phyloP scores from a whole-genome alignment of 2,329 filamentous ascomycete species.

The Zymoseptoria brevis region DNA sequence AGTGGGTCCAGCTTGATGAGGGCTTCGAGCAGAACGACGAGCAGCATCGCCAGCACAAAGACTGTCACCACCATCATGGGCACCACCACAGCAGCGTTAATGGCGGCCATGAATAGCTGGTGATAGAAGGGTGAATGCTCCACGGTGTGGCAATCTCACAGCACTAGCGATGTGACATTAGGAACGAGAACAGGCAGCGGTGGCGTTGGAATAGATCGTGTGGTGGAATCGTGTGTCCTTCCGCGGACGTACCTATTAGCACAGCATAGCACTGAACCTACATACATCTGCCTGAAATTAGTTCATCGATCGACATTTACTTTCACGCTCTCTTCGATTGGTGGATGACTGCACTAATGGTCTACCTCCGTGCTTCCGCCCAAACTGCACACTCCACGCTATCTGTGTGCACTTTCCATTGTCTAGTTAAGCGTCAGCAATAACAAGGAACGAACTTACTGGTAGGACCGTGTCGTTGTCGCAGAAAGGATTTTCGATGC shows the following conservation, averaged over 20 bases:
- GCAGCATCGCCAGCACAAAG: not conserved
- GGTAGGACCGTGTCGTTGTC: too few relatives aligned
- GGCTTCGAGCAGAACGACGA: not conserved
- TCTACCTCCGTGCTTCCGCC: too few relatives aligned
- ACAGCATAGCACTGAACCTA: not conserved
- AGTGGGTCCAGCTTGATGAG: not conserved
- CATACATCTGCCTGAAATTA: not conserved
- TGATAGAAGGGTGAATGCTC: not conserved
- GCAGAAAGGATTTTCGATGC: too few relatives aligned
- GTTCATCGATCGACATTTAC: not conserved
- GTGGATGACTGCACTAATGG: too few relatives aligned
- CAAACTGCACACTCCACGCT: too few relatives aligned
- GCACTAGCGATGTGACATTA: not conserved
- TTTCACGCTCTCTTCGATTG: not conserved
- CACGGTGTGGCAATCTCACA: not conserved
- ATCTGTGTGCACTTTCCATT: too few relatives aligned
- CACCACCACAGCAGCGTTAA: not conserved
- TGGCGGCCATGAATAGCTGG: not conserved
- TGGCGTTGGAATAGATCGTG: not conserved
- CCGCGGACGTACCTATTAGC: not conserved
- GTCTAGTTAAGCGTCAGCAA: too few relatives aligned
- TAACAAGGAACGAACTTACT: too few relatives aligned
- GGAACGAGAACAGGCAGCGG: not conserved
- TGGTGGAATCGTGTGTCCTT: not conserved
- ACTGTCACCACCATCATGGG: not conserved